Evolutionary conservation across 371 early-diverging fungal species (phyloP).

Genomic region (Mucor racemosus): DNA sequence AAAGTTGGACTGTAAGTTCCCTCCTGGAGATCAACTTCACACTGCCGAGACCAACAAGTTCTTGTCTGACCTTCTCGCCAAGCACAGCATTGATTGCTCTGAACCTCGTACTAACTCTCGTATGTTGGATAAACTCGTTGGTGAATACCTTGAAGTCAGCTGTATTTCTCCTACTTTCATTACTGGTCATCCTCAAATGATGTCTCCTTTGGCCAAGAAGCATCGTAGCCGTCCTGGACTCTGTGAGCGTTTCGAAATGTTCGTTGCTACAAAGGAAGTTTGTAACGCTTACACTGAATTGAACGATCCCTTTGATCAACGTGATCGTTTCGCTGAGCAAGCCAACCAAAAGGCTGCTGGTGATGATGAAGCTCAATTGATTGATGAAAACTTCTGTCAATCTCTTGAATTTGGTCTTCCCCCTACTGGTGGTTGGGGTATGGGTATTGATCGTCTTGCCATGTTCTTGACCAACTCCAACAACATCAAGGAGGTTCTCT

Average conservation of each 20-base stretch:
- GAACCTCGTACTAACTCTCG: conserved; percentile 96
- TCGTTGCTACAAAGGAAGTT: conserved; percentile 99
- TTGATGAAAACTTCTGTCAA: conserved; percentile 98
- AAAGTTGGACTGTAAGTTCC: conserved; percentile 89
- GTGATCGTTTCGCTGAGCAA: conserved; percentile 97
- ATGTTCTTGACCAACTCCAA: conserved; percentile 99
- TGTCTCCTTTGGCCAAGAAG: conserved; percentile 99
- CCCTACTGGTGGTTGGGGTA: conserved; percentile 98
- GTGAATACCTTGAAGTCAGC: conserved; percentile 95
- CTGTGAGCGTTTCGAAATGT: conserved; percentile 99
- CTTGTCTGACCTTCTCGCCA: conserved; percentile 89
- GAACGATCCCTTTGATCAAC: conserved; percentile 98
- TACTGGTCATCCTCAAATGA: conserved; percentile 97
- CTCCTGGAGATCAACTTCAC: conserved; percentile 84
- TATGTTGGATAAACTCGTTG: conserved; percentile 98
- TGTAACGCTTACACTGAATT: conserved; percentile 99
- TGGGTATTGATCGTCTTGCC: conserved; percentile 98
- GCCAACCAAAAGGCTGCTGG: conserved; percentile 97
- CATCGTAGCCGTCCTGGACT: conserved; percentile 92
- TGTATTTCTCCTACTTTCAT: conserved; percentile 99
- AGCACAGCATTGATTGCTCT: conserved; percentile 92
- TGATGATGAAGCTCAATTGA: conserved; percentile 99
- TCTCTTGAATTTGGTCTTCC: conserved; percentile 99
- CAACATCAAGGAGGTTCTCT: conserved; percentile 79
- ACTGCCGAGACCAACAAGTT: conserved; percentile 84